Conservation (phyloP, 257 asterid genomes). For the Capsicum baccatum region DNA sequence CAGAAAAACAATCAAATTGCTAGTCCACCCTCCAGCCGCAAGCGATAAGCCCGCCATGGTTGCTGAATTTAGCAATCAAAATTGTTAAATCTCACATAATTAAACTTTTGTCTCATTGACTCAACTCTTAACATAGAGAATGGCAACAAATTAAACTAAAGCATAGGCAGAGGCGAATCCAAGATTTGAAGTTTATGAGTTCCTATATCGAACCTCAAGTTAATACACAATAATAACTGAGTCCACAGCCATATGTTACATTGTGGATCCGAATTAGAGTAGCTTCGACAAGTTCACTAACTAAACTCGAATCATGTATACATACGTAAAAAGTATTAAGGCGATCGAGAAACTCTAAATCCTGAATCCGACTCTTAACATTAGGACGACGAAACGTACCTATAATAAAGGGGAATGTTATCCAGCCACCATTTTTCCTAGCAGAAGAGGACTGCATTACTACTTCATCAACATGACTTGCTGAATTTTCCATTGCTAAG, state of each 20-base stretch:
- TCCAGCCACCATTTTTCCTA: constrained; percentile 52
- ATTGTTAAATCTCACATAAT: not conserved
- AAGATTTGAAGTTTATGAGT: not conserved
- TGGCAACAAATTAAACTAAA: not conserved
- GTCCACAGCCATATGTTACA: not conserved
- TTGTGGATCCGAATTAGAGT: not conserved
- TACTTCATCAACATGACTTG: constrained; percentile 22
- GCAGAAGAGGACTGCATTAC: constrained; percentile 1
- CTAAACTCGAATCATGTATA: not conserved
- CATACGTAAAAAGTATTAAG: not conserved
- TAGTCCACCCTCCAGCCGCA: constrained; percentile 70
- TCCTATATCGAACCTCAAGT: not conserved
- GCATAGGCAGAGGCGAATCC: not conserved
- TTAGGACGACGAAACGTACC: constrained; percentile 27
- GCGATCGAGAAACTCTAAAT: not conserved
- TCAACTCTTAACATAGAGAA: too few species aligned
- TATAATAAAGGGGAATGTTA: constrained; percentile 58
- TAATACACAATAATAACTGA: not conserved
- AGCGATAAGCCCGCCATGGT: constrained; percentile 64
- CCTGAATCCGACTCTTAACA: not conserved
- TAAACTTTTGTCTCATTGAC: not conserved
- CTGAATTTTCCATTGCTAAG: constrained; percentile 24
- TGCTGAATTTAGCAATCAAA: constrained; percentile 41
- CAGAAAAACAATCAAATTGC: constrained; percentile 73
- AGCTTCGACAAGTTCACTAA: not conserved